phyloP scores from a whole-genome alignment of 129 eudicot genomes.

The Arctium minus region DNA sequence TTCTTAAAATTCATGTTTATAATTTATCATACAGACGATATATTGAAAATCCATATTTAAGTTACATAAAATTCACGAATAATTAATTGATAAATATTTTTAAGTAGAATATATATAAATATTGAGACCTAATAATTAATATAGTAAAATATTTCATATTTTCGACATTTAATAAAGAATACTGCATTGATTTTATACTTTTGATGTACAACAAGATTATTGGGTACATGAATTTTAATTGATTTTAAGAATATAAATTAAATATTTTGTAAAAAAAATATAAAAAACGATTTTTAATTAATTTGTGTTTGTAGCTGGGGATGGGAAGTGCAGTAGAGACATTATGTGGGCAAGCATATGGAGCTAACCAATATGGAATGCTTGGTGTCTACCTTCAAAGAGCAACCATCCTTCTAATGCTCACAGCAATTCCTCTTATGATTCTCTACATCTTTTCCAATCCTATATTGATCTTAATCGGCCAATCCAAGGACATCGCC shows the following conservation, averaged over 20 bases:
- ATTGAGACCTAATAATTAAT: too few relatives aligned
- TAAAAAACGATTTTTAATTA: not conserved
- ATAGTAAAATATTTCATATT: too few relatives aligned
- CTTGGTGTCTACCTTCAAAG: conserved; percentile 57
- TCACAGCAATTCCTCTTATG: conserved; percentile 39
- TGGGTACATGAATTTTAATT: too few relatives aligned
- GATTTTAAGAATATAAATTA: not conserved
- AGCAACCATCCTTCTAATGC: conserved; percentile 40
- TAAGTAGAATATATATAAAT: too few relatives aligned
- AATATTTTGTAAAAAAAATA: not conserved
- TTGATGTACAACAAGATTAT: too few relatives aligned
- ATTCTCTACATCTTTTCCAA: conserved; percentile 45
- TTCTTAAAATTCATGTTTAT: too few relatives aligned
- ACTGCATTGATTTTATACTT: too few relatives aligned
- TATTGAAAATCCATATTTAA: too few relatives aligned
- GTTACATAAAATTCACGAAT: too few relatives aligned
- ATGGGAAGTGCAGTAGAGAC: conserved; percentile 68
- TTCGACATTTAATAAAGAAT: too few relatives aligned
- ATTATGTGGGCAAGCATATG: conserved; percentile 58
- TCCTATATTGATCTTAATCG: conserved; percentile 38
- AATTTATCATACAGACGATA: too few relatives aligned
- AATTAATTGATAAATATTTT: too few relatives aligned
- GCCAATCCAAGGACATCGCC: conserved; percentile 38
- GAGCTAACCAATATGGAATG: conserved; percentile 42
- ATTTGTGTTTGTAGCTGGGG: conserved; percentile 28